A percentile compares a stretch with the other conserved stretches of the same genome.
Evolutionary conservation across 2,329 filamentous ascomycete genomes (phyloP).

Genomic region (Exophiala dermatitidis): DNA sequence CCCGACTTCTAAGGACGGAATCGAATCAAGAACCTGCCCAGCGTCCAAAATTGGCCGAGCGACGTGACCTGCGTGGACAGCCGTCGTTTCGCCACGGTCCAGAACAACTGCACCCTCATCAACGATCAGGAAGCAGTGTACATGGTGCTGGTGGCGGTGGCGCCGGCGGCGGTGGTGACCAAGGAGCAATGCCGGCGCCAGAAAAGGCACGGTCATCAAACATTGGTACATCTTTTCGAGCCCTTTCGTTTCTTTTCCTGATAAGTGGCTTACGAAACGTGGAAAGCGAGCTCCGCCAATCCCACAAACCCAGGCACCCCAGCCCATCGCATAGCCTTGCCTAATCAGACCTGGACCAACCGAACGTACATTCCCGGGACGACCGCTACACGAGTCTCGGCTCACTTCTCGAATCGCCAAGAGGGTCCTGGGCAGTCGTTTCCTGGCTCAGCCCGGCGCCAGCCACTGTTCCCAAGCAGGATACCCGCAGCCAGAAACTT

Average conservation of each 20-base stretch:
- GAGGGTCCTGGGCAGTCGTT: not conserved
- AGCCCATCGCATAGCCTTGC: conserved; percentile 6
- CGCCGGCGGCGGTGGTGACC: not conserved
- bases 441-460: conserved; percentile 6
- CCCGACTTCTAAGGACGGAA: conserved; percentile 25
- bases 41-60: conserved; percentile 17
- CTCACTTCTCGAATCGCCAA: not conserved
- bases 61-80: conserved; percentile 19
- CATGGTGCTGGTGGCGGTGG: not conserved
- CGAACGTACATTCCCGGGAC: conserved; percentile 10
- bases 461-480: conserved; percentile 2
- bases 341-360: not conserved
- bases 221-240: conserved; percentile 2
- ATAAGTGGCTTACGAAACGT: conserved; percentile 2
- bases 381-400: not conserved
- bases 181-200: conserved; percentile 8
- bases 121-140: conserved; percentile 23
- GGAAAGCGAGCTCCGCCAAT: not conserved
- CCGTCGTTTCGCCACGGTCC: conserved; percentile 27
- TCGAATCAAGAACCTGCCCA: not conserved
- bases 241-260: not conserved
- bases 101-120: conserved; percentile 35
- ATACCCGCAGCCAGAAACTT: not conserved
- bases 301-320: conserved; percentile 6
- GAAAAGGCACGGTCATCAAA: not conserved